Conservation (phyloP, 306 rosid species). For the Vicia faba region DNA sequence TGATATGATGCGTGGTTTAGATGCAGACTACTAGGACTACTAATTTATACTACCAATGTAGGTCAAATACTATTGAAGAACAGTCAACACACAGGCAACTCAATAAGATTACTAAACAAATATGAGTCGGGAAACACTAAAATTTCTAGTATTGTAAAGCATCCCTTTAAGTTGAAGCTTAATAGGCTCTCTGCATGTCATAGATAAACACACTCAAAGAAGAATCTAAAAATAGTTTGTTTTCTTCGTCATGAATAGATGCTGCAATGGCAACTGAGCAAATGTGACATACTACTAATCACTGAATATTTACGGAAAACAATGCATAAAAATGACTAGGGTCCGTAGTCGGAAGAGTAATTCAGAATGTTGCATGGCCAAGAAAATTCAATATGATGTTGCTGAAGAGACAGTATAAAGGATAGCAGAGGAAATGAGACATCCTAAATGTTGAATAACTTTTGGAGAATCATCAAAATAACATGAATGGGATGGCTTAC, state of each 20-base stretch:
- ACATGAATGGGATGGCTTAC: background rate
- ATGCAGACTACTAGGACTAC: background rate
- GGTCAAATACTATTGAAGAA: background rate
- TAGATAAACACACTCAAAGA: too few relatives aligned
- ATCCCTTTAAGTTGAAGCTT: background rate
- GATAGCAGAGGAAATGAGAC: background rate
- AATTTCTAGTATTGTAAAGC: background rate
- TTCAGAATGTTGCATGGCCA: conserved; percentile 23
- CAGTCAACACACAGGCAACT: background rate
- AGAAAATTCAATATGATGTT: background rate
- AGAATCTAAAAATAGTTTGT: conserved; percentile 1
- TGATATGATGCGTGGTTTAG: background rate
- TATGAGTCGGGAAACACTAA: background rate
- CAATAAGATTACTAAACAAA: background rate
- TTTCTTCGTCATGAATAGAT: conserved; percentile 19
- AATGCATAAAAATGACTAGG: background rate
- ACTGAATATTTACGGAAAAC: conserved; percentile 4
- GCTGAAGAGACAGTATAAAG: background rate
- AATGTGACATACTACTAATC: conserved; percentile 5
- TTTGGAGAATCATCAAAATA: background rate
- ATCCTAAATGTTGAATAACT: background rate
- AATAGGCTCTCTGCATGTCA: background rate
- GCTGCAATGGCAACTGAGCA: background rate
- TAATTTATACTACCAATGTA: background rate
- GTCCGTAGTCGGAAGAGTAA: conserved; percentile 13